phyloP scores from a whole-genome alignment of 192 early-diverging fungal genomes.

The Diversispora eburnea region DNA sequence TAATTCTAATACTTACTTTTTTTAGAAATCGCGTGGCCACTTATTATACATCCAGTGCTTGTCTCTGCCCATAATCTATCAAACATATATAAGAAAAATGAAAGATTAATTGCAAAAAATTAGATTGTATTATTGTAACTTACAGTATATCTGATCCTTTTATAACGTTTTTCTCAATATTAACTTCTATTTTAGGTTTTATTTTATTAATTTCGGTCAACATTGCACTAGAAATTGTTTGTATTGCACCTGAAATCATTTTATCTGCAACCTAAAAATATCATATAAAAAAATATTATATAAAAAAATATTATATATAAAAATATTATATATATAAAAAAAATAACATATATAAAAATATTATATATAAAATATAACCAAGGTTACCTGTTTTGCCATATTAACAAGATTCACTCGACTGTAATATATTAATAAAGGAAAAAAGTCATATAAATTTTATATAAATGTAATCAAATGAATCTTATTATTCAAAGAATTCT shows the following conservation, averaged over 20 bases:
- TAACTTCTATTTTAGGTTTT: conserved; percentile 24
- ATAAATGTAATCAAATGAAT: not conserved
- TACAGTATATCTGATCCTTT: conserved; percentile 20
- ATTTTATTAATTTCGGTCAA: conserved; percentile 2
- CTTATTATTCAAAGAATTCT: not conserved
- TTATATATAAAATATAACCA: not conserved
- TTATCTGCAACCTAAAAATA: conserved; percentile 8
- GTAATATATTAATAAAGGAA: not conserved
- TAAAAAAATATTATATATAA: conserved; percentile 4
- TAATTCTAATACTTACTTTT: conserved; percentile 1
- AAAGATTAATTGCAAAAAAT: not conserved
- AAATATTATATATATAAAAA: not conserved
- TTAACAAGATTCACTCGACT: conserved; percentile 1
- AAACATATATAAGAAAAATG: not conserved
- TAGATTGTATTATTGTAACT: not conserved
- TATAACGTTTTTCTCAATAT: not conserved
- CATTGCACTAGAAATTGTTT: not conserved
- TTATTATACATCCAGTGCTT: conserved; percentile 38
- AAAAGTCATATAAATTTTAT: not conserved
- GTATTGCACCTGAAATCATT: not conserved
- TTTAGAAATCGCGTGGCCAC: conserved; percentile 28
- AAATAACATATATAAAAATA: not conserved
- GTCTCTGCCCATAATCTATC: conserved; percentile 33
- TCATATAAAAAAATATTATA: too few species aligned
- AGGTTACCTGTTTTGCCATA: conserved; percentile 7